Evolutionary conservation across 208 protist species (phyloP).

Genomic region (Leishmania arabica): DNA sequence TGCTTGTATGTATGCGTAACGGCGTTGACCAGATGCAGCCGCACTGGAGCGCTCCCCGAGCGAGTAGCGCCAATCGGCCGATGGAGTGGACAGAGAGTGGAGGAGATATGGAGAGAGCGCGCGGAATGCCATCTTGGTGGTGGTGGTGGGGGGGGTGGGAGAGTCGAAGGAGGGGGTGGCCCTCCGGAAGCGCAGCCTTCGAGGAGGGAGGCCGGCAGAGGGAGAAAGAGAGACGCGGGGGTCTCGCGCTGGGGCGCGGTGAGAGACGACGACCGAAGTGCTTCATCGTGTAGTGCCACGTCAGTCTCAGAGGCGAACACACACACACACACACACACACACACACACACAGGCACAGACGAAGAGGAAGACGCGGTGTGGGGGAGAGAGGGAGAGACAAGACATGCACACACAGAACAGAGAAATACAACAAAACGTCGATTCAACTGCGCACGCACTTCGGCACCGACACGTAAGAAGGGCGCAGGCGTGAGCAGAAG

Average conservation of each 20-base stretch:
- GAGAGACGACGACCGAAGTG: not conserved
- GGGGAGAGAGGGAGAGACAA: not conserved
- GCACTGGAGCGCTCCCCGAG: not conserved
- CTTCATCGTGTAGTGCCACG: not conserved
- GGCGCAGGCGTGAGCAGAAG: not conserved
- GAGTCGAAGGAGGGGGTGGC: not conserved
- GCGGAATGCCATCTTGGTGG: not conserved
- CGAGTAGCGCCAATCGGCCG: not conserved
- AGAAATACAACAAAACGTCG: not conserved
- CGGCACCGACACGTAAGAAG: not conserved
- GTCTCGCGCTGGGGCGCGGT: not conserved
- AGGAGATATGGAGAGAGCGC: not conserved
- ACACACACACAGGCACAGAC: too few relatives aligned
- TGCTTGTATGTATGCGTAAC: not conserved
- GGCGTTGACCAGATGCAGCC: too few relatives aligned
- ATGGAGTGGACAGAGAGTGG: not conserved
- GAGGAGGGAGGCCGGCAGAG: not conserved
- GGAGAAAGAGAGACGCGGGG: constrained; percentile 9
- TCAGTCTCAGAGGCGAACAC: not conserved
- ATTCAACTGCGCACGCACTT: not conserved
- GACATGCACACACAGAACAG: not conserved
- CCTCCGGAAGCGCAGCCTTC: constrained; percentile 1
- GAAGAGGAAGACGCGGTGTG: not conserved
- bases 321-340: too few relatives aligned
- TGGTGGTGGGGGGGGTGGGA: not conserved